A percentile compares a stretch with the other conserved stretches of the same genome.
Conservation (phyloP, 2,329 filamentous ascomycete genomes). For the Lasiodiplodia citricola region DNA sequence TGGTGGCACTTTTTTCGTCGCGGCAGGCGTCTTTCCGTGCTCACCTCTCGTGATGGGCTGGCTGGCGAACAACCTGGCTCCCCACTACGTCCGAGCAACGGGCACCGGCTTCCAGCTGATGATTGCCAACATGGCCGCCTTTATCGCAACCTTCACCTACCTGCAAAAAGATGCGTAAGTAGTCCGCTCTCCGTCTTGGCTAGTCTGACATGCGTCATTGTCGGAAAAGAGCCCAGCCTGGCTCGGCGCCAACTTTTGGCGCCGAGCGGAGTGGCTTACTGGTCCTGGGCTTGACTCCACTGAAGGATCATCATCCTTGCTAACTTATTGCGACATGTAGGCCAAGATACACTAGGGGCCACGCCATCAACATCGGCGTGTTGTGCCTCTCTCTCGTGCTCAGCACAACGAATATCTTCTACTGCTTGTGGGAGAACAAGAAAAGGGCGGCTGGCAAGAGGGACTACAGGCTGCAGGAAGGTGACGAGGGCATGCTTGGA, state of each 20-base stretch:
- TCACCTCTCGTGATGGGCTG: conserved; percentile 48
- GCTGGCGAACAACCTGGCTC: conserved; percentile 52
- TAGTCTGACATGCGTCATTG: conserved; percentile 2
- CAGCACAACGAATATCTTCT: conserved; percentile 31
- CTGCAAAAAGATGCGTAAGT: conserved; percentile 49
- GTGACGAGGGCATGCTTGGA: conserved; percentile 35
- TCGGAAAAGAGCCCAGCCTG: background rate
- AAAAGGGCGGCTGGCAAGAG: conserved; percentile 7
- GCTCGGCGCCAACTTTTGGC: conserved; percentile 3
- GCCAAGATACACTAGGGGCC: conserved; percentile 31
- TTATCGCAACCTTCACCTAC: conserved; percentile 59
- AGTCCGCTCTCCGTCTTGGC: background rate
- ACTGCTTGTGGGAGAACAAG: conserved; percentile 19
- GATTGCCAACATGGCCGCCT: conserved; percentile 57
- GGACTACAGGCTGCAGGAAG: conserved; percentile 33
- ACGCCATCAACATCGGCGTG: conserved; percentile 26
- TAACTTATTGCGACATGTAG: conserved; percentile 21
- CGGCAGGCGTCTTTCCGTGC: conserved; percentile 50
- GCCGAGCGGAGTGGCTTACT: conserved; percentile 16
- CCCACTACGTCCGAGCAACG: conserved; percentile 63
- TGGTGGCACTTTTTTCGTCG: conserved; percentile 47
- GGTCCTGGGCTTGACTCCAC: background rate
- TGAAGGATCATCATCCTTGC: conserved; percentile 14
- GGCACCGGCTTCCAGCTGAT: conserved; percentile 54
- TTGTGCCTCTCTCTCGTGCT: conserved; percentile 31